Conservation (phyloP, 495 filamentous ascomycete genomes). For the Lophium mytilinum region DNA sequence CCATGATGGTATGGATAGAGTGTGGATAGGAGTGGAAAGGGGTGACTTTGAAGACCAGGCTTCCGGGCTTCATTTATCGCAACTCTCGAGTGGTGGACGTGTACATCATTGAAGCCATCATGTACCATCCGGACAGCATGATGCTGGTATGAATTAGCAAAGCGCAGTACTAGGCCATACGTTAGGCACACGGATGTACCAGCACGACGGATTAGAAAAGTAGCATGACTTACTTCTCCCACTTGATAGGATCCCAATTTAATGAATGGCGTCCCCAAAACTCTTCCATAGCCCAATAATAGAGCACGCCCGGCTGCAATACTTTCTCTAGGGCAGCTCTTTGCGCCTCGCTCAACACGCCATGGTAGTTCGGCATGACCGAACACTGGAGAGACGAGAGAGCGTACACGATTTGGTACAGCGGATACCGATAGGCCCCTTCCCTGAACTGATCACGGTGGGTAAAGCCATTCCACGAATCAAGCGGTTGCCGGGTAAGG, state of each 20-base stretch:
- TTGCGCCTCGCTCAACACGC: not conserved
- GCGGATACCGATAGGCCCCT: not conserved
- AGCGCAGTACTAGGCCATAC: not conserved
- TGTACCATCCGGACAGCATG: not conserved
- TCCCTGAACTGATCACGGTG: not conserved
- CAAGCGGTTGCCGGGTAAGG: not conserved
- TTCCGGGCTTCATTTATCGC: not conserved
- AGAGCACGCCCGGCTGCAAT: not conserved
- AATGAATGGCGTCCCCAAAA: not conserved
- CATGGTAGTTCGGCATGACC: not conserved
- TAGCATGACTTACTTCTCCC: not conserved
- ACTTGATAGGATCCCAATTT: not conserved
- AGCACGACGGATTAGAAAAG: too few species aligned
- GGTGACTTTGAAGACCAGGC: not conserved
- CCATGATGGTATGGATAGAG: not conserved
- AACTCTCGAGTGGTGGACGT: not conserved
- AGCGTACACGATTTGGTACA: not conserved
- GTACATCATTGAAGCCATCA: not conserved
- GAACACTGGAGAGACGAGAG: not conserved
- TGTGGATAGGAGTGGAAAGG: not conserved
- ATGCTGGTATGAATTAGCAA: not conserved
- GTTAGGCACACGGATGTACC: too few species aligned
- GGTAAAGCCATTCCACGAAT: not conserved
- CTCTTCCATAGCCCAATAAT: not conserved
- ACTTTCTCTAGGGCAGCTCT: not conserved